Evolutionary conservation across 371 early-diverging fungal species (phyloP), one percentile per base, ranked within the genome.

Genomic region (Rhizopus sp.): DNA sequence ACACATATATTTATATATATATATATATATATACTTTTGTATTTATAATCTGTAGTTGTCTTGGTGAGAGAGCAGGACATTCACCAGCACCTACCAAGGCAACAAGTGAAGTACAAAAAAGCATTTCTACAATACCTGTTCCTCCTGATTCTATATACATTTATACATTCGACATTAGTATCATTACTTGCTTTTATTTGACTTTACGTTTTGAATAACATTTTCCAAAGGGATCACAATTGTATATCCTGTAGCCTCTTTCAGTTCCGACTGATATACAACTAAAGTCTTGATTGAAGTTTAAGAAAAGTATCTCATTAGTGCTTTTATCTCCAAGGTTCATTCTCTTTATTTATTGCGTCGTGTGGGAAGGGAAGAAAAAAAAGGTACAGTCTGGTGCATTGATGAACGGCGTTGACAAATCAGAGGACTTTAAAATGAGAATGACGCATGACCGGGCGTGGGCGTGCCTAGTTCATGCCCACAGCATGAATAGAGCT

Each of bases 71-170:
- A 13, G 88, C 73, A n/a, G 94, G 93, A 57, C 90, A 88, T 60
- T 93, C 94, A 4, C 95, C 97, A 9, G 94, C 89, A 4, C 97
- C 98, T 10, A 95, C 97, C 17, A 98, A 75, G 0, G 97, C 98
- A 0, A 98, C 94, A n/a, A 98, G 83, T 6, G 91, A 90, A 1
- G 98, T 96, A 59, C 90, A 92, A 63, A 96, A 98, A 37, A 98
- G 80, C 96, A 98, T 97, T 73, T 96, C 97, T 6, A 93, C 94
- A 49, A 95, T 90, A 23, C 94, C 93, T 15, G 93, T 91, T 7
- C 94, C 95, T 35, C 93, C 91, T 57, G 88, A 87, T 40, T 74
- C 88, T 84, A 60, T 13, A 6, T 32, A 15, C 37, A 38, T 10
- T 38, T n/a, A n/a, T n/a, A 7, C 15, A 23, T 23, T 23, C 23